Evolutionary conservation across 192 early-diverging fungal genomes (phyloP).

Genomic region (Chytriomyces sp.): DNA sequence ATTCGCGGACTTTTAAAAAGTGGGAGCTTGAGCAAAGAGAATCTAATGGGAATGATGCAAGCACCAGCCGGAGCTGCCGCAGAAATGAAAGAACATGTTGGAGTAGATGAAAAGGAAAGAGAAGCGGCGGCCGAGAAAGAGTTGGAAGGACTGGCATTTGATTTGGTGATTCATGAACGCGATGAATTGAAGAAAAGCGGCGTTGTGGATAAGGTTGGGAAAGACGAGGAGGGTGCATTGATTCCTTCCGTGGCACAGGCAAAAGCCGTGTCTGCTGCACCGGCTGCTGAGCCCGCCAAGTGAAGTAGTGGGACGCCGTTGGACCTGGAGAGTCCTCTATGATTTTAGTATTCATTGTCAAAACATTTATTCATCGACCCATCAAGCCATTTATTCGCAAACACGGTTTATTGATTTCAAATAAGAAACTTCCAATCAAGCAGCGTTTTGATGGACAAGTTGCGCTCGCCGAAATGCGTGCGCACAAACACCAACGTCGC

Average conservation of each 20-base stretch:
- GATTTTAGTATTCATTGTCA: not conserved
- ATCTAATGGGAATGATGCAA: constrained; percentile 12
- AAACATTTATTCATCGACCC: not conserved
- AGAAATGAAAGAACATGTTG: not conserved
- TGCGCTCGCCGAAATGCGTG: constrained; percentile 53
- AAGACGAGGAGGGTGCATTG: not conserved
- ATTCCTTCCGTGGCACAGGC: not conserved
- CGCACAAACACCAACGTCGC: constrained; percentile 36
- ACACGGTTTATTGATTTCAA: constrained; percentile 33
- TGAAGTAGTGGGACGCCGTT: not conserved
- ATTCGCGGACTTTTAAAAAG: constrained; percentile 1
- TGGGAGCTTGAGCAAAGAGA: constrained; percentile 23
- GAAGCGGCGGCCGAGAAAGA: not conserved
- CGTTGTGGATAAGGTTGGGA: not conserved
- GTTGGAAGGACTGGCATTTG: not conserved
- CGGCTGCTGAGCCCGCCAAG: not conserved
- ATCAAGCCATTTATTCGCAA: not conserved
- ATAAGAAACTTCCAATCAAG: constrained; percentile 61
- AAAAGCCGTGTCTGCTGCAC: not conserved
- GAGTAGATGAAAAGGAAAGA: not conserved
- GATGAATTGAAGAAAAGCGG: not conserved
- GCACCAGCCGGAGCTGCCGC: no score
- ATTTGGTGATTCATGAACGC: constrained; percentile 1
- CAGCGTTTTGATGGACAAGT: constrained; percentile 51
- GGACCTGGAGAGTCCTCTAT: no score